A percentile compares a stretch with the other conserved stretches of the same genome.
Evolutionary conservation across 371 early-diverging fungal genomes (phyloP).

Genomic region (Entomophthora muscae): DNA sequence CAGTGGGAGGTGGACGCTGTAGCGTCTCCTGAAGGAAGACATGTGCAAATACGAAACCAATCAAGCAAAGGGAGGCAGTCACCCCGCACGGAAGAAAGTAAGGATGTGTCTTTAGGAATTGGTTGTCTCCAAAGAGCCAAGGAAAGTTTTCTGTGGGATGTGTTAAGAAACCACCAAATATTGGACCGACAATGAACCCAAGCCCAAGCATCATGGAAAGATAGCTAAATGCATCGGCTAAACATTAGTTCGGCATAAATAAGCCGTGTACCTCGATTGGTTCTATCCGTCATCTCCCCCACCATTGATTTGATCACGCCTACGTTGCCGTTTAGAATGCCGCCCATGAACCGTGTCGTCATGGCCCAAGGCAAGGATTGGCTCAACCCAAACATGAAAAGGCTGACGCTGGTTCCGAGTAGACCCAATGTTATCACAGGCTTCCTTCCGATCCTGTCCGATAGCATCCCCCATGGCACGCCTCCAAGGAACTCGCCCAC

Average conservation of each 20-base stretch:
- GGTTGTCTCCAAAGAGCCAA: constrained; percentile 34
- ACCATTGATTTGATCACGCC: constrained; percentile 70
- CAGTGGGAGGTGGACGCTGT: background rate
- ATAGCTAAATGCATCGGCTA: constrained; percentile 9
- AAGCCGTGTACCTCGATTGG: constrained; percentile 34
- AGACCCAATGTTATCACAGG: constrained; percentile 71
- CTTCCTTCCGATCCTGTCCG: constrained; percentile 49
- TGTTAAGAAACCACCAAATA: constrained; percentile 60
- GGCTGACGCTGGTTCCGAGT: constrained; percentile 43
- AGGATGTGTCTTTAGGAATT: constrained; percentile 45
- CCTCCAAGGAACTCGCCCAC: constrained; percentile 37
- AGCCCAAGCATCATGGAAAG: constrained; percentile 1
- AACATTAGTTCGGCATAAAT: background rate
- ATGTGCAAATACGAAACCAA: constrained; percentile 42
- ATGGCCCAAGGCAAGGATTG: constrained; percentile 46
- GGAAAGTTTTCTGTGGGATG: constrained; percentile 55
- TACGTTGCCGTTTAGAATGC: constrained; percentile 61
- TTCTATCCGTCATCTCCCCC: constrained; percentile 63
- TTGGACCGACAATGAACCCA: constrained; percentile 34
- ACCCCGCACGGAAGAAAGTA: constrained; percentile 74
- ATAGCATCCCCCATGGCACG: constrained; percentile 31
- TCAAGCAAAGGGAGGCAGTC: constrained; percentile 31
- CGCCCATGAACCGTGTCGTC: constrained; percentile 38
- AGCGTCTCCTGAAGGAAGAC: constrained; percentile 59
- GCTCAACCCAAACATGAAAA: constrained; percentile 57